Evolutionary conservation across 2,329 filamentous ascomycete genomes (phyloP), one percentile per base, ranked within the genome.

Genomic region (Knoxdaviesia proteae): DNA sequence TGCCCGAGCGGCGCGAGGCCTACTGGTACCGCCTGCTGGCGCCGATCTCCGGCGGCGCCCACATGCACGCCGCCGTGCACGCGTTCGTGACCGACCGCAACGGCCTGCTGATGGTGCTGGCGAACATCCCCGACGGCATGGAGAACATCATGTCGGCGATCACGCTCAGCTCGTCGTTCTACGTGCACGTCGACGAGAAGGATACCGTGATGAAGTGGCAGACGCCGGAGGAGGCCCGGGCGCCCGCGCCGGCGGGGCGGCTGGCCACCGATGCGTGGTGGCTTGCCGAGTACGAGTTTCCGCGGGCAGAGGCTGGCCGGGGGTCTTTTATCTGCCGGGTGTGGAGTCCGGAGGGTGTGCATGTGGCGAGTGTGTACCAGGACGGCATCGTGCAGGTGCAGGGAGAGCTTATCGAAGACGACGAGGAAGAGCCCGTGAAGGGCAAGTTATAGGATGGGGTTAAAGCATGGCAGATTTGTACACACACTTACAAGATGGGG

Each of bases 291-390:
- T 57, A 58, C 1, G 59, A 50, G 33, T 71, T 68, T 51, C 65
- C 69, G 4, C 54, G 68, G 29, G 56, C 62, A 3, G 62, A 55
- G 29, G 61, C 63, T 3, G 66, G 66, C 0, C 56, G 68, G 37
- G 63, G 59, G 2, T 58, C 67, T 40, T 53, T 72, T 46, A 57
- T 65, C 51, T 63, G 58, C 43, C 65, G 65, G 54, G 63, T 69
- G 33, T 73, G 69, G 69, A 72, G 67, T 45, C 68, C 69, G 0
- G 48, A 53, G 3, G 68, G 69, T 3, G 57, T 62, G 29, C 69
- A 72, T 48, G 61, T 73, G 1, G 69, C 68, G 5, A 70, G 64
- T 1, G 66, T 64, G 39, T 71, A 68, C 45, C 69, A 73, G 47
- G 69, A 73, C 46, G 68, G 68, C 3, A 59, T 69, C 7, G 45